Evolutionary conservation across 2,329 filamentous ascomycete species (phyloP), one percentile per base, ranked within the genome.

Genomic region (Fusarium pseudonygamai): DNA sequence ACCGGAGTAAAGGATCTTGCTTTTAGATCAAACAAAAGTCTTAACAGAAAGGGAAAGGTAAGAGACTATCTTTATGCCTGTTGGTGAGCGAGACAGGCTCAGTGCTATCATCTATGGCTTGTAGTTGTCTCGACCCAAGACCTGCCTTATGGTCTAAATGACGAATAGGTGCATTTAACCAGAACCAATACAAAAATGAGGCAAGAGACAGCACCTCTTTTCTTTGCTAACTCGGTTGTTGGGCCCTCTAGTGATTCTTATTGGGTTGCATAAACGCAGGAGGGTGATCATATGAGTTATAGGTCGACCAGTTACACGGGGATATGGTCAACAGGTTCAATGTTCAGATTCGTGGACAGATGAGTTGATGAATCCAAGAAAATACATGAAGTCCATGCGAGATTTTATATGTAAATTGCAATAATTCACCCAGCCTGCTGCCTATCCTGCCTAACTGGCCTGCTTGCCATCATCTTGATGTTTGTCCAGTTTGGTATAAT

Each of bases 311-410:
- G 22, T 5, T 3, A 24, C 3, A 6, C 30, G 3, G 22, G 24
- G 7, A n/a, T 24, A 34, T 7, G 22, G 30, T 50, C 1, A 5
- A 36, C 3, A 7, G n/a, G 2, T 1, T 34, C 16, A 36, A 52
- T 4, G 16, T 15, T 7, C 16, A 52, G 20, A 1, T 0, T 28
- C 18, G 2, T 28, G 2, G 13, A 28, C 15, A 53, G 20, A 16
- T 5, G 20, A 32, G 46, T 14, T 49, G 46, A 39, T 26, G 1
- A 39, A 7, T 5, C 0, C 7, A 12, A 22, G n/a, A 10, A 16
- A 1, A 4, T 9, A 8, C 1, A 9, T 4, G 5, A 8, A 37
- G 1, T n/a, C 3, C 18, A 12, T 10, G 24, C 3, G 24, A 26
- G 50, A 26, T 5, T 39, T 37, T 15, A 53, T n/a, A n/a, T 12